phyloP scores from a whole-genome alignment of 768 basidiomycete genomes.

The Lyophyllum semitale region DNA sequence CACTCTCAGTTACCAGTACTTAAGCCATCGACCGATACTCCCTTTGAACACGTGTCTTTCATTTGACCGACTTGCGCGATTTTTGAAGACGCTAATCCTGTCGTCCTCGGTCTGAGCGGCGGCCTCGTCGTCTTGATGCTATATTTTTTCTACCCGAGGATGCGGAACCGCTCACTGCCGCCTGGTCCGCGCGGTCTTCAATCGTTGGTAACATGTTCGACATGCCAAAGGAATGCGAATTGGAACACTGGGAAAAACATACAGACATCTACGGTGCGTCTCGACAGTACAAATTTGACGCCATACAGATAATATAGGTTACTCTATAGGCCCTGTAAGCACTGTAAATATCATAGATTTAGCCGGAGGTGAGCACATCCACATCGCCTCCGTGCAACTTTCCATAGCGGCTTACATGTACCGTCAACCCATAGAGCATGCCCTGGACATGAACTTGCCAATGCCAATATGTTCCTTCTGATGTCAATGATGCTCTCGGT shows the following conservation, averaged over 20 bases:
- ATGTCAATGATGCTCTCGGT: constrained; percentile 30
- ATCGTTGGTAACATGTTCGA: constrained; percentile 46
- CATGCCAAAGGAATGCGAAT: constrained; percentile 32
- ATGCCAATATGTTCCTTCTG: constrained; percentile 19
- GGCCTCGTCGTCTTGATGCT: constrained; percentile 1
- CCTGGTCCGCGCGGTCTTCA: constrained; percentile 39
- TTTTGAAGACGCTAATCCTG: constrained; percentile 7
- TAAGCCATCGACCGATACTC: background rate
- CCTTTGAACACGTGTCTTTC: background rate
- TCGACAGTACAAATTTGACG: too few species aligned
- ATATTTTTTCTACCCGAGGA: constrained; percentile 8
- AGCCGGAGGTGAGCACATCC: constrained; percentile 34
- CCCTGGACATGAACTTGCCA: constrained; percentile 35
- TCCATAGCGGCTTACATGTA: background rate
- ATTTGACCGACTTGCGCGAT: background rate
- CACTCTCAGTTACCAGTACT: background rate
- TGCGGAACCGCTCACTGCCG: constrained; percentile 28
- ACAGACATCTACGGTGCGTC: constrained; percentile 16
- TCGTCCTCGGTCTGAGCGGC: constrained; percentile 8
- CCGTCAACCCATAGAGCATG: constrained; percentile 28
- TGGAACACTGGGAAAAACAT: constrained; percentile 19
- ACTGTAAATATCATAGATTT: constrained; percentile 31
- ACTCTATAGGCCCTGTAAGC: constrained; percentile 14
- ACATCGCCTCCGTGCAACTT: too few species aligned
- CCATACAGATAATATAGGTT: background rate